Evolutionary conservation across 139 green algal species (phyloP).

Genomic region (Chlamydomonas incerta): DNA sequence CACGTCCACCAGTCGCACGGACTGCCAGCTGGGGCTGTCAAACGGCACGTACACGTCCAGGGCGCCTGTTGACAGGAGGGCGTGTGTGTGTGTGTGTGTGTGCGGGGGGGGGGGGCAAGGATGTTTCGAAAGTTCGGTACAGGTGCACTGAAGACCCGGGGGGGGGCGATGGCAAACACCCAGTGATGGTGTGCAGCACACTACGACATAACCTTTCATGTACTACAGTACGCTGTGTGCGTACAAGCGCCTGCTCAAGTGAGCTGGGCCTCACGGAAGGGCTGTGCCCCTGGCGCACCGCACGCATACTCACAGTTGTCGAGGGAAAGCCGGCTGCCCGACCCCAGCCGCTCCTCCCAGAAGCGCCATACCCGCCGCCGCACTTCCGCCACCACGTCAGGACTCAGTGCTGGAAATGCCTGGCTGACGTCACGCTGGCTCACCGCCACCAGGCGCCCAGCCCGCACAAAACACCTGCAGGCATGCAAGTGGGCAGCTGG

Average conservation of each 20-base stretch:
- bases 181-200: too few species aligned
- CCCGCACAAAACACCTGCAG: conserved; percentile 85
- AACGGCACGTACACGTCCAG: conserved; percentile 90
- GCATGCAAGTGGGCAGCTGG: background rate
- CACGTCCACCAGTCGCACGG: conserved; percentile 90
- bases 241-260: too few species aligned
- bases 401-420: conserved; percentile 65
- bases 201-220: too few species aligned
- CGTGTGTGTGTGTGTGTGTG: too few species aligned
- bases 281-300: too few species aligned
- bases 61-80: too few species aligned
- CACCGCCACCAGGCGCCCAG: conserved; percentile 64
- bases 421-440: conserved; percentile 87
- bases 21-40: background rate
- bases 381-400: background rate
- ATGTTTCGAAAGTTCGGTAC: too few species aligned
- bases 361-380: conserved; percentile 27
- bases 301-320: conserved; percentile 33
- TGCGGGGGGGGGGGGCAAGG: too few species aligned
- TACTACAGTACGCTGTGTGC: too few species aligned
- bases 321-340: background rate
- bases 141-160: too few species aligned
- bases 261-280: too few species aligned
- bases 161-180: too few species aligned
- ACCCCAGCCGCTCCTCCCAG: background rate